Percentiles rank a stretch among this genome's conserved stretches.
Evolutionary conservation across 139 green algal genomes (phyloP).

Genomic region (Micractinium conductrix): DNA sequence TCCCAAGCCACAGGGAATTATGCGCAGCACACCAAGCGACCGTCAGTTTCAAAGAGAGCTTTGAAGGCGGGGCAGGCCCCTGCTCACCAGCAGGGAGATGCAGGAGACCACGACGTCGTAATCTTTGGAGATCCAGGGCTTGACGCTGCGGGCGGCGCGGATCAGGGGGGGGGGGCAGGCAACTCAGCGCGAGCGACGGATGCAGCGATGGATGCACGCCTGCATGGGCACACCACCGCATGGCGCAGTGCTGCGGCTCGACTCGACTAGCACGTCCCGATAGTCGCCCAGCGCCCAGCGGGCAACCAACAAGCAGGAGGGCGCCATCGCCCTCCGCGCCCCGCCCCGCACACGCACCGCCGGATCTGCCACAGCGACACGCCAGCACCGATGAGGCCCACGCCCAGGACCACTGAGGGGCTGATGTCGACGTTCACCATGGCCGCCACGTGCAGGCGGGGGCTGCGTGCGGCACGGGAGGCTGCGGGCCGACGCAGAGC

Average conservation of each 20-base stretch:
- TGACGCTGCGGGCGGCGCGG: constrained; percentile 11
- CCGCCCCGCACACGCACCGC: constrained; percentile 10
- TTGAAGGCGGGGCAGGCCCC: too few species aligned
- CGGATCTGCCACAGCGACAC: constrained; percentile 70
- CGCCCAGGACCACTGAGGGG: constrained; percentile 67
- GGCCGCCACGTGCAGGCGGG: too few species aligned
- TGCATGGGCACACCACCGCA: not conserved
- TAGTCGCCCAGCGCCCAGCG: too few species aligned
- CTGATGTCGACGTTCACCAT: constrained; percentile 81
- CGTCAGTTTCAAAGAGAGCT: too few species aligned
- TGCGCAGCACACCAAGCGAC: too few species aligned
- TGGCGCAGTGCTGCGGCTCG: too few species aligned
- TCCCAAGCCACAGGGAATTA: too few species aligned
- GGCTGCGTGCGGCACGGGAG: too few species aligned
- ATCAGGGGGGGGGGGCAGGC: not conserved
- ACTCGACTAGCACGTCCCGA: too few species aligned
- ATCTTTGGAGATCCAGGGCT: constrained; percentile 66
- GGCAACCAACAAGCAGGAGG: too few species aligned
- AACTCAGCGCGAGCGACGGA: not conserved
- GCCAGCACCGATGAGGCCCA: constrained; percentile 61
- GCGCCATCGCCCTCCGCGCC: too few species aligned
- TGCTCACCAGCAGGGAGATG: constrained; percentile 64
- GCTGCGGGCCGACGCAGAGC: not conserved
- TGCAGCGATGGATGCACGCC: not conserved
- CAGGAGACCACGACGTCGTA: constrained; percentile 77